Evolutionary conservation across 148 eudicot genomes (phyloP).

Genomic region (Fagopyrum tataricum): DNA sequence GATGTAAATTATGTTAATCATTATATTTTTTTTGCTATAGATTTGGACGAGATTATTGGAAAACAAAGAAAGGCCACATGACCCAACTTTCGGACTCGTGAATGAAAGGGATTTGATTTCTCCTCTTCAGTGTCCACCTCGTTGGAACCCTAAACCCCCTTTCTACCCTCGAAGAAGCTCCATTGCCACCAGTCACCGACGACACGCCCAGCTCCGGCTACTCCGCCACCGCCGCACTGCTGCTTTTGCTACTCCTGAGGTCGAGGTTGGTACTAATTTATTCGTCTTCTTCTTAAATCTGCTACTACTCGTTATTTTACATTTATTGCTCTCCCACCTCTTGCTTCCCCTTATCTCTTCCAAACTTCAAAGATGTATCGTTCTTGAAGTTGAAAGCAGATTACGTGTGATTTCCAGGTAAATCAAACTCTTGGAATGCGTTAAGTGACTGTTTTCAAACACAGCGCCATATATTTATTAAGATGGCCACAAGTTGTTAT

Average conservation of each 20-base stretch:
- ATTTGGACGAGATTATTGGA: background rate
- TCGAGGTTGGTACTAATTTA: background rate
- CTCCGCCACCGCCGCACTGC: background rate
- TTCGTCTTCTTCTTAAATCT: background rate
- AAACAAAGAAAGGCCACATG: background rate
- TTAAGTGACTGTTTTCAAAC: too few relatives aligned
- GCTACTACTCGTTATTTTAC: background rate
- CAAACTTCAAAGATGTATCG: too few relatives aligned
- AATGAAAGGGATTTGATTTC: background rate
- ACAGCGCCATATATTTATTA: too few relatives aligned
- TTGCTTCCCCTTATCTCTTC: background rate
- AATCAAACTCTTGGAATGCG: too few relatives aligned
- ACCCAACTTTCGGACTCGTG: background rate
- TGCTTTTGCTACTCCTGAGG: background rate
- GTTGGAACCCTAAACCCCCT: conserved; percentile 13
- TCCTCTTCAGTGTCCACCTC: background rate
- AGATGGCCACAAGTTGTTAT: too few relatives aligned
- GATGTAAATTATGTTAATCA: too few relatives aligned
- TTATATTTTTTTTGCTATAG: too few relatives aligned
- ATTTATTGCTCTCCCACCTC: background rate
- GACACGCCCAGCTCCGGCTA: conserved; percentile 2
- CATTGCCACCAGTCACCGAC: conserved; percentile 6
- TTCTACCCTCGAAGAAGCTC: conserved; percentile 3
- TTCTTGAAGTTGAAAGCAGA: too few relatives aligned
- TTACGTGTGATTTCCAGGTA: too few relatives aligned